Conservation (phyloP, 306 rosid species). For the Cicer cuneatum region DNA sequence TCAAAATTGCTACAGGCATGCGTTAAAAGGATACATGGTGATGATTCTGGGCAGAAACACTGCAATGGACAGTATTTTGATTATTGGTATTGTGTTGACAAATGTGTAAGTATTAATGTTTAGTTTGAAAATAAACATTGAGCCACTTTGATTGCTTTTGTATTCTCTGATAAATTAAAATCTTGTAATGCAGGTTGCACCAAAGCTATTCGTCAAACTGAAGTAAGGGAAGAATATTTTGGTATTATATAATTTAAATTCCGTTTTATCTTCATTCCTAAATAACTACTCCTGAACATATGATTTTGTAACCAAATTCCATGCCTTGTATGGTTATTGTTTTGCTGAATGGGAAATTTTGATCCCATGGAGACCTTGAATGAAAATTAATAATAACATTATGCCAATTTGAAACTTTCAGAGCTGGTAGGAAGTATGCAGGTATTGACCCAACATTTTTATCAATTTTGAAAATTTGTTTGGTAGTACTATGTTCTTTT, state of each 20-base stretch:
- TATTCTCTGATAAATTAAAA: constrained; percentile 32
- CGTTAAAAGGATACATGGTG: constrained; percentile 81
- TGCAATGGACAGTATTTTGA: constrained; percentile 99
- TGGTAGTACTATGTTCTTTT: too few species aligned
- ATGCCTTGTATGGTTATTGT: constrained; percentile 41
- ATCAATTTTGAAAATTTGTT: too few species aligned
- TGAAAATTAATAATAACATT: constrained; percentile 54
- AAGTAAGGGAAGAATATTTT: constrained; percentile 55
- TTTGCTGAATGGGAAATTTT: constrained; percentile 46
- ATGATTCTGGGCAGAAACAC: constrained; percentile 87
- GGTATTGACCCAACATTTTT: not conserved
- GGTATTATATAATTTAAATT: constrained; percentile 41
- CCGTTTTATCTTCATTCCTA: constrained; percentile 38
- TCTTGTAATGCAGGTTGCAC: constrained; percentile 78
- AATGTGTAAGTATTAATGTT: constrained; percentile 73
- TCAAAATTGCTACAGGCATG: constrained; percentile 61
- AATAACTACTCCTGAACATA: constrained; percentile 40
- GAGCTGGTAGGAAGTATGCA: constrained; percentile 33
- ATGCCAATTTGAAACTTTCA: constrained; percentile 35
- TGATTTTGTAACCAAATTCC: constrained; percentile 46
- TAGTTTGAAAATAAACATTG: not conserved
- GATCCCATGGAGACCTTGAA: constrained; percentile 43
- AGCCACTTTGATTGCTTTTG: constrained; percentile 15
- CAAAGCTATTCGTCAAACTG: constrained; percentile 67
- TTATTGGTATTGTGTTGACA: constrained; percentile 93